Base-by-base conservation (phyloP, 768 basidiomycete species). In the Lactifluus echinatus region DNA sequence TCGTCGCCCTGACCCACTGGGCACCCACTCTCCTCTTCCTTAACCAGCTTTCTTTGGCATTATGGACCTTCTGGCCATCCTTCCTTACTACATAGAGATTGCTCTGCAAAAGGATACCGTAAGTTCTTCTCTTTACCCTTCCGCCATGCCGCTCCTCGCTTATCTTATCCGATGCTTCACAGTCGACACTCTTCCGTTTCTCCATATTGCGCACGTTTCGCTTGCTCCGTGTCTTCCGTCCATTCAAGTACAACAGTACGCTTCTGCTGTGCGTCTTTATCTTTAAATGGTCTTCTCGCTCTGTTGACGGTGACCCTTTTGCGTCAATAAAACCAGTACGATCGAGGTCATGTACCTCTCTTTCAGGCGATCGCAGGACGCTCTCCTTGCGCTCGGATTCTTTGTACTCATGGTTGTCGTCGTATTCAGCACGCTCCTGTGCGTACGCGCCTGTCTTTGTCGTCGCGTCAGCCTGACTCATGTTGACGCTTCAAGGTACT, bases 271-370 rank as follows among this genome's bases (percentile, higher is more conserved):
- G 69, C 76, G 46, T 31, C 4, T 42, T 21, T 1, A 19, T 6
- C 36, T 19, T 48, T 36, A 19, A 12, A 21, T 17, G 24, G 6
- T 56, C 4, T 36, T 23, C 3, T 37, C 53, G 14, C 15, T 24
- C 50, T 14, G 15, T 36, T 52, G 14, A 44, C 24, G 17, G 7
- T 8, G 26, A 3, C 45, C 15, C 14, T 17, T 17, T 8, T 19
- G 15, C n/a, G 45, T n/a, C n/a, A 55, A 24, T 21, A 29, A 28
- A 43, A 10, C 11, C 45, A 89, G 88, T 45, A 91, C 89, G 0
- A 91, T 91, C 48, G 88, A 92, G 74, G 89, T 91, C 64, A 96
- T 95, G 93, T 92, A 87, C 68, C 78, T 95, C 29, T 85, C 90
- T 29, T 85, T 93, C 34, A 79, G 87, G 49, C 77, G 90, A 58